Conservation (phyloP, 2,329 filamentous ascomycete species). For the Thielaviopsis populi region DNA sequence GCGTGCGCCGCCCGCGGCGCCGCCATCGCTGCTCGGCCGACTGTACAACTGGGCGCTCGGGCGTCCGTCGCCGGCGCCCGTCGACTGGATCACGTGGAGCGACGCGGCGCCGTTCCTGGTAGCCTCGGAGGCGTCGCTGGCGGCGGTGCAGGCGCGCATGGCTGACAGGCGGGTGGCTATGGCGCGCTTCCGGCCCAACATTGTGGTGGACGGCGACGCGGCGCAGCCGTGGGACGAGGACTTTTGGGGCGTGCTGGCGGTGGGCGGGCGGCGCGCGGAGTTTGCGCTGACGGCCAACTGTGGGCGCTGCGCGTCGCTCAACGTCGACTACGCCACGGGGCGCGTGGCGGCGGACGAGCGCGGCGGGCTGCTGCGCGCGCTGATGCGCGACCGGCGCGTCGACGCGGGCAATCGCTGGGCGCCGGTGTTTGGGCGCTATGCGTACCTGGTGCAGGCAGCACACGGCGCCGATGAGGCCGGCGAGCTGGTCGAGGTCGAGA, state of each 20-base stretch:
- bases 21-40: background rate
- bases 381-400: slow-evolving; percentile 55
- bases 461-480: slow-evolving; percentile 13
- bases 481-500: slow-evolving; percentile 19
- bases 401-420: slow-evolving; percentile 52
- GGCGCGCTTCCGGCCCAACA: slow-evolving; percentile 57
- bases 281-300: slow-evolving; percentile 56
- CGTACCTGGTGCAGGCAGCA: slow-evolving; percentile 34
- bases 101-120: slow-evolving; percentile 65
- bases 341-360: slow-evolving; percentile 38
- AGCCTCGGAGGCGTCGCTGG: slow-evolving; percentile 53
- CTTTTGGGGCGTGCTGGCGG: slow-evolving; percentile 49
- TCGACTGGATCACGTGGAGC: slow-evolving; percentile 48
- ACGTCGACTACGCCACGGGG: slow-evolving; percentile 56
- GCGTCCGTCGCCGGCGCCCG: background rate
- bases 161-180: slow-evolving; percentile 25
- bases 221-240: slow-evolving; percentile 52
- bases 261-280: slow-evolving; percentile 22
- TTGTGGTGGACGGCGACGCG: slow-evolving; percentile 39
- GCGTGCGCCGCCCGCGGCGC: background rate
- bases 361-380: slow-evolving; percentile 50
- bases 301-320: slow-evolving; percentile 51
- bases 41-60: background rate
- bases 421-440: slow-evolving; percentile 61
- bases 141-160: slow-evolving; percentile 45